Percentiles rank a stretch among this genome's conserved stretches.
Conservation (phyloP, 805 yeast genomes). For the Jamesozyma lodderae region DNA sequence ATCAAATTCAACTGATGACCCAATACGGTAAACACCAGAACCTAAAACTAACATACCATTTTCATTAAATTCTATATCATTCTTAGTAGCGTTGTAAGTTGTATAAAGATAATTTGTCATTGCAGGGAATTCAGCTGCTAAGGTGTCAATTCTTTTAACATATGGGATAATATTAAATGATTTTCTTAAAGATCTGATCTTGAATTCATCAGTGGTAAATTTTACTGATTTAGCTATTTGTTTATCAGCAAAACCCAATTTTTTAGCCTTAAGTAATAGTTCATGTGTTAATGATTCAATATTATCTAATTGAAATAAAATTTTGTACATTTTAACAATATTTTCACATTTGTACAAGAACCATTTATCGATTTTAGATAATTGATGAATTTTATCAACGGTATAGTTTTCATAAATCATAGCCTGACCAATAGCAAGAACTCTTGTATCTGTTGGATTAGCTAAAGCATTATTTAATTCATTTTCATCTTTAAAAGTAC, state of each 20-base stretch:
- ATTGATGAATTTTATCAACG: constrained; percentile 85
- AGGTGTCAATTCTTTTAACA: constrained; percentile 92
- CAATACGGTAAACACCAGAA: constrained; percentile 98
- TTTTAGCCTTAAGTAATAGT: constrained; percentile 69
- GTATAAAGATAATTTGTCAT: constrained; percentile 91
- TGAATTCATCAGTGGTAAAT: constrained; percentile 47
- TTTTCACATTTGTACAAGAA: constrained; percentile 87
- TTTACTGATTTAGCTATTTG: constrained; percentile 73
- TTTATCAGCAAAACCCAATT: constrained; percentile 89
- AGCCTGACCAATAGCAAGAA: constrained; percentile 98
- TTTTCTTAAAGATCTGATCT: constrained; percentile 76
- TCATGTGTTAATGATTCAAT: constrained; percentile 57
- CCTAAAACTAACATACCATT: constrained; percentile 92
- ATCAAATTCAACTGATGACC: constrained; percentile 96
- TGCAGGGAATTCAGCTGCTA: constrained; percentile 99
- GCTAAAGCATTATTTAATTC: constrained; percentile 67
- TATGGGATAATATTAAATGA: constrained; percentile 76
- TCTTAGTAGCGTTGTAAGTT: constrained; percentile 83
- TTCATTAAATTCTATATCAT: constrained; percentile 79
- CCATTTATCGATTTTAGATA: constrained; percentile 93
- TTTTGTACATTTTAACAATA: constrained; percentile 81
- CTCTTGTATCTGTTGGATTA: constrained; percentile 90
- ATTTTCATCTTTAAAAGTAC: constrained; percentile 45
- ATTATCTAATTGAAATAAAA: constrained; percentile 56
- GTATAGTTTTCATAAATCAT: constrained; percentile 82